These are phyloP conservation scores for Aegilops longissima DNA, from an alignment of 176 grass and related monocot genomes.

Conservation along the genomic window DNA sequence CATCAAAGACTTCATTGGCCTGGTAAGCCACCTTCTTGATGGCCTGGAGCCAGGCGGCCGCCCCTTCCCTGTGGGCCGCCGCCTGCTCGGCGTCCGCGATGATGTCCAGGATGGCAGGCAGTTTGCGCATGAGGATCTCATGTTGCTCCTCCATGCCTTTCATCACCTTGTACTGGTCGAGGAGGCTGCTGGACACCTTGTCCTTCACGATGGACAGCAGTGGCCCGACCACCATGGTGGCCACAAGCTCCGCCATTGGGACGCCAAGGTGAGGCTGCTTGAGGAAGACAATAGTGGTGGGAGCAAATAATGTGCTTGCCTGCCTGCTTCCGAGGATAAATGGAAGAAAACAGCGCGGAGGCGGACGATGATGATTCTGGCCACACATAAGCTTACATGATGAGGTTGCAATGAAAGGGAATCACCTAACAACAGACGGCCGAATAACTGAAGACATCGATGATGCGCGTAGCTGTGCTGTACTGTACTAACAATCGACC, in stretches of 20 bases:
- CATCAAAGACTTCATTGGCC: neutral
- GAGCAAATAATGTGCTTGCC: neutral
- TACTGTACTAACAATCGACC: too few relatives aligned
- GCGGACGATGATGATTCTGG: too few relatives aligned
- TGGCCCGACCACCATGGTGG: neutral
- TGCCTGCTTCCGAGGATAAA: too few relatives aligned
- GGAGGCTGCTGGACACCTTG: neutral
- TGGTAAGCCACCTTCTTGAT: neutral
- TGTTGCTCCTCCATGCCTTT: neutral
- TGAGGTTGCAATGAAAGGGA: too few relatives aligned
- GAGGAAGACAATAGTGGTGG: neutral
- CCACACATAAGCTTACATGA: too few relatives aligned
- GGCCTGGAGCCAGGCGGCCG: neutral
- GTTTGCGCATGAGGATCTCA: neutral
- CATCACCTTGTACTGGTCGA: neutral
- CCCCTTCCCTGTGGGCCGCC: neutral
- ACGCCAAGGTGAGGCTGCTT: neutral
- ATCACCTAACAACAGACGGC: too few relatives aligned
- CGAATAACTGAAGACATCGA: too few relatives aligned
- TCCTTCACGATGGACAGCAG: neutral
- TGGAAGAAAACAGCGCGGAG: too few relatives aligned
- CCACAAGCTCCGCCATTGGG: too few relatives aligned
- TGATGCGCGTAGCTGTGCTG: too few relatives aligned
- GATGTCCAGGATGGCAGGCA: neutral
- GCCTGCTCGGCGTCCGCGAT: neutral